Conservation (phyloP, 2,329 filamentous ascomycete genomes). For the Verticillium tricorpus region DNA sequence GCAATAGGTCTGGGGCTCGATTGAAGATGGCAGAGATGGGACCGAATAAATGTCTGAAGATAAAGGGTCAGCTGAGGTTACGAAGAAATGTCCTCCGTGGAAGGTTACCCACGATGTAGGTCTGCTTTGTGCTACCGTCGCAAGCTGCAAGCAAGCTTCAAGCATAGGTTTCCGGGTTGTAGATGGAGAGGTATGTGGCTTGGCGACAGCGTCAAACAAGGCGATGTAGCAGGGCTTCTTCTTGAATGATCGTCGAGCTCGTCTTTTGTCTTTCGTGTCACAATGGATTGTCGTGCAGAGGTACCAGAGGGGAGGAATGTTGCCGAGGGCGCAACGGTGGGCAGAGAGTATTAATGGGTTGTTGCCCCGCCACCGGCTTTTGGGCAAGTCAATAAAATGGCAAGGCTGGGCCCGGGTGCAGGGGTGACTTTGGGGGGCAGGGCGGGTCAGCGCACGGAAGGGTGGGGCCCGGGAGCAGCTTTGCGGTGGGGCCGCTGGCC, state of each 20-base stretch:
- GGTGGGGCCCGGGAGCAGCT: background rate
- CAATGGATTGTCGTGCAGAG: background rate
- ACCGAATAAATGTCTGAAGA: background rate
- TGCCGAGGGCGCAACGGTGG: background rate
- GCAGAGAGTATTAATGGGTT: slow-evolving; percentile 22
- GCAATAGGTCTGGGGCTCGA: background rate
- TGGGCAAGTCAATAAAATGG: slow-evolving; percentile 27
- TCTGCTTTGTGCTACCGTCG: background rate
- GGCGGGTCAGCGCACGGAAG: background rate
- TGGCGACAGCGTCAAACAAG: background rate
- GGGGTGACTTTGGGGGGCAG: slow-evolving; percentile 4
- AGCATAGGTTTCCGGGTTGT: background rate
- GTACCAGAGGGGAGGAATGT: background rate
- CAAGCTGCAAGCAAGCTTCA: background rate
- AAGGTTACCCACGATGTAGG: background rate
- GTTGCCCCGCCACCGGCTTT: slow-evolving; percentile 45
- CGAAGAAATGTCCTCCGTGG: background rate
- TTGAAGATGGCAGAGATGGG: background rate
- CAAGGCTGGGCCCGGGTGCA: slow-evolving; percentile 24
- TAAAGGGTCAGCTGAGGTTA: background rate
- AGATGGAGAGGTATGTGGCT: background rate
- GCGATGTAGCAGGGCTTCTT: background rate
- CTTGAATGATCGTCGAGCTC: background rate
- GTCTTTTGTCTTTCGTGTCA: background rate
- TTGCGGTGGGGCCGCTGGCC: background rate